phyloP scores from a whole-genome alignment of 805 yeast species.

The Yamadazyma kitorensis region DNA sequence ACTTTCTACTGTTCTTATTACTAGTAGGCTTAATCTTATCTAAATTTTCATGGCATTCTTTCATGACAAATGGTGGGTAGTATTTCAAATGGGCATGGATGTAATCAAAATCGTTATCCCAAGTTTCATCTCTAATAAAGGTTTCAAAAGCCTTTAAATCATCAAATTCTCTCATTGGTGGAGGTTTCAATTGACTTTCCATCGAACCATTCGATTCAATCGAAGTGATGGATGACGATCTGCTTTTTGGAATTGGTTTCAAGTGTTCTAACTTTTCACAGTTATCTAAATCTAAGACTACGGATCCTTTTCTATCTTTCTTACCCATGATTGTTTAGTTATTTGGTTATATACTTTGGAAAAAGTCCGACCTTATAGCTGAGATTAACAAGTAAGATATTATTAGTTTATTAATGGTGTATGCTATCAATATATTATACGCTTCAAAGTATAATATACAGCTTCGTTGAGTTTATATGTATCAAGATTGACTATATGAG shows the following conservation, averaged over 20 bases:
- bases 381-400: no score
- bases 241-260: constrained; percentile 35
- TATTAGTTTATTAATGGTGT: no score
- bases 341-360: no score
- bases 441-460: no score
- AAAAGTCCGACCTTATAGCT: no score
- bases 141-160: constrained; percentile 60
- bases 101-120: constrained; percentile 72
- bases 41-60: constrained; percentile 63
- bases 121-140: constrained; percentile 66
- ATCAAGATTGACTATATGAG: no score
- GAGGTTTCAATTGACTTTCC: constrained; percentile 32
- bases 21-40: constrained; percentile 71
- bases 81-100: constrained; percentile 65
- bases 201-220: constrained; percentile 33
- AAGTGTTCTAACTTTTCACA: constrained; percentile 39
- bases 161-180: constrained; percentile 53
- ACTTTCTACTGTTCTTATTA: constrained; percentile 69
- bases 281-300: constrained; percentile 34
- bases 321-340: constrained; percentile 22
- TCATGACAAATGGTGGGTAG: constrained; percentile 71
- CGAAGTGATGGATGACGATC: constrained; percentile 39
- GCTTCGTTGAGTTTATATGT: no score
- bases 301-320: constrained; percentile 24
- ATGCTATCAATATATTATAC: no score